phyloP scores from a whole-genome alignment of 2,329 filamentous ascomycete species.

The Nemania sp. region DNA sequence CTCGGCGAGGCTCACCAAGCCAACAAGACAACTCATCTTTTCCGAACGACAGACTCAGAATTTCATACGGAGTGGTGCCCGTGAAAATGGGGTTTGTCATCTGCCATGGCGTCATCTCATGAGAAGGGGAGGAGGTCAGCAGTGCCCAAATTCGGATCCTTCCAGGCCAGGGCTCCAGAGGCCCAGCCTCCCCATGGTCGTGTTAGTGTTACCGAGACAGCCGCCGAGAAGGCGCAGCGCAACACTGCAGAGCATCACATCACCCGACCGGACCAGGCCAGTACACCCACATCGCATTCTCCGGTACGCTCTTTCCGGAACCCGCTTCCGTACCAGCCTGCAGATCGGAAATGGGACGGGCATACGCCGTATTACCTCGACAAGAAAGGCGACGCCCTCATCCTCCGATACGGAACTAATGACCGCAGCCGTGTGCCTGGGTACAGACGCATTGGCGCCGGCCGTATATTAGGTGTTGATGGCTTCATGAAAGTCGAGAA shows the following conservation, averaged over 20 bases:
- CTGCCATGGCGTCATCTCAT: slow-evolving; percentile 32
- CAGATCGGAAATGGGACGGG: slow-evolving; percentile 11
- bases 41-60: neutral
- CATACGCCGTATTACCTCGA: slow-evolving; percentile 64
- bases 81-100: slow-evolving; percentile 2
- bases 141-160: slow-evolving; percentile 75
- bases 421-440: slow-evolving; percentile 72
- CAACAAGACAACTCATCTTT: neutral
- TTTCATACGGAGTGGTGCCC: neutral
- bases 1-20: neutral
- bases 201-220: slow-evolving; percentile 21
- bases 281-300: slow-evolving; percentile 6
- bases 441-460: slow-evolving; percentile 71
- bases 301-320: slow-evolving; percentile 7
- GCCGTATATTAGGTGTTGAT: slow-evolving; percentile 69
- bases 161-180: slow-evolving; percentile 48
- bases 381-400: slow-evolving; percentile 74
- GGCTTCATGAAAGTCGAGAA: slow-evolving; percentile 67
- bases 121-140: slow-evolving; percentile 33
- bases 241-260: neutral
- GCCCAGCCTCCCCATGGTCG: too few relatives aligned
- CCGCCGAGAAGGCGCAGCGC: slow-evolving; percentile 18
- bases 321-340: slow-evolving; percentile 22
- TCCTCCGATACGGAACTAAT: slow-evolving; percentile 72
- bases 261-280: slow-evolving; percentile 8